These are phyloP conservation scores for Psilocybe cyanescens DNA, from an alignment of 768 basidiomycete species.

Conservation along the genomic window DNA sequence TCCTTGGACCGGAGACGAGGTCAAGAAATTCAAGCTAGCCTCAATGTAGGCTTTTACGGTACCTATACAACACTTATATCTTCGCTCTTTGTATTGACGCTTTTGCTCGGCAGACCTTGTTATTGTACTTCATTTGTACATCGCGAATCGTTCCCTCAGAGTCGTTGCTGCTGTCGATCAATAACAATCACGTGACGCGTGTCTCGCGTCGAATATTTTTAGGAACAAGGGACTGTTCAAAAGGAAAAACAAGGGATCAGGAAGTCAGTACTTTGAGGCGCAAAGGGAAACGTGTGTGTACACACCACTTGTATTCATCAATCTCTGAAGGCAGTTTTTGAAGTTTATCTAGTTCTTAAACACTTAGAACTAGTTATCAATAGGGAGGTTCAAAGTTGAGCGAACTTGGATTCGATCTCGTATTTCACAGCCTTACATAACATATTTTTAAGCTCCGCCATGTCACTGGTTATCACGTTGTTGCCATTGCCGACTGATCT, in stretches of 20 bases:
- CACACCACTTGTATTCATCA: background rate
- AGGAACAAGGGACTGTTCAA: background rate
- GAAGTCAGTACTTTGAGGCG: background rate
- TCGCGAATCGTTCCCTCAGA: background rate
- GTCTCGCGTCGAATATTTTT: background rate
- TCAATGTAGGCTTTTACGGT: background rate
- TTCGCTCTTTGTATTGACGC: background rate
- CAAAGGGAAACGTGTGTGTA: too few relatives aligned
- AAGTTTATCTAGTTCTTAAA: background rate
- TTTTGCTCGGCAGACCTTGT: too few relatives aligned
- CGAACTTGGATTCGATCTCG: too few relatives aligned
- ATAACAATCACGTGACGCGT: background rate
- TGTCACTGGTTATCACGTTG: too few relatives aligned
- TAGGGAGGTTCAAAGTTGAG: too few relatives aligned
- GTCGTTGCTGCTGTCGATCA: background rate
- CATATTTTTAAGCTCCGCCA: too few relatives aligned
- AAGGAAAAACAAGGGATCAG: background rate
- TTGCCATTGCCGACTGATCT: too few relatives aligned
- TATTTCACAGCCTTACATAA: too few relatives aligned
- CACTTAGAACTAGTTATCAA: too few relatives aligned
- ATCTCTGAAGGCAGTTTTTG: background rate
- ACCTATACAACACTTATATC: background rate
- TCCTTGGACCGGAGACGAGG: conserved; percentile 71
- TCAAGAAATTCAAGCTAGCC: conserved; percentile 17
- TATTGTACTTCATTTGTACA: too few relatives aligned